Base-by-base conservation (phyloP, 2,329 filamentous ascomycete species). In the Fusarium verrucosum region DNA sequence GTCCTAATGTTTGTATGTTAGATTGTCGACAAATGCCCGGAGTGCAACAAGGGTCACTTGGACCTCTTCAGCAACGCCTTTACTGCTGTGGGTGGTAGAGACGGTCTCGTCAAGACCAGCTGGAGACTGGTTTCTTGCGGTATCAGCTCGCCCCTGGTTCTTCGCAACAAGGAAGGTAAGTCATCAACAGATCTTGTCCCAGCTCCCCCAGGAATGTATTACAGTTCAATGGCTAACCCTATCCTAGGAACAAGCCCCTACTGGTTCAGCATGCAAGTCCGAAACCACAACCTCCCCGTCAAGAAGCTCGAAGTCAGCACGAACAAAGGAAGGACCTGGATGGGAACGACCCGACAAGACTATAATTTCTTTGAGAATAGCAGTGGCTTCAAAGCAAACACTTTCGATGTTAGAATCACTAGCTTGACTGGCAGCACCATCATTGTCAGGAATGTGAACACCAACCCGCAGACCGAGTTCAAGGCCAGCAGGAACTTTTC, bases 291-390 rank as follows among this genome's bases (percentile, higher is more conserved):
- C 71, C 78, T 84, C 54, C 79, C 81, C 9, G 80, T 89, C 33
- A 70, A 78, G 46, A 80, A 77, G 63, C 79, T 90, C 22, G 86
- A 89, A 65, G 86, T 89, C 60, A 87, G 84, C 64, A 86, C 81
- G 26, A 83, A 90, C 70, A 80, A 82, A 13, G 87, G 87, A 19
- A 79, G 66, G 49, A 84, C 82, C 7, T 90, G 87, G 87, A 75
- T 82, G 71, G 50, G 72, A 16, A 88, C 87, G 0, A 79, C 76
- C 1, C 79, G 87, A 38, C 74, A 79, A 44, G 74, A 77, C 17
- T 87, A 87, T 72, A 85, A 89, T 79, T 90, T 82, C 76, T 90
- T 89, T 46, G 82, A 89, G 78, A 81, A 87, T 66, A 58, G 76
- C 1, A 78, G 79, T 54, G 87, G 87, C 0, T 88, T 86, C 66